A percentile compares a stretch with the other conserved stretches of the same genome.
phyloP scores from a whole-genome alignment of 2,329 filamentous ascomycete genomes.

The Chalaropsis ovoidea region DNA sequence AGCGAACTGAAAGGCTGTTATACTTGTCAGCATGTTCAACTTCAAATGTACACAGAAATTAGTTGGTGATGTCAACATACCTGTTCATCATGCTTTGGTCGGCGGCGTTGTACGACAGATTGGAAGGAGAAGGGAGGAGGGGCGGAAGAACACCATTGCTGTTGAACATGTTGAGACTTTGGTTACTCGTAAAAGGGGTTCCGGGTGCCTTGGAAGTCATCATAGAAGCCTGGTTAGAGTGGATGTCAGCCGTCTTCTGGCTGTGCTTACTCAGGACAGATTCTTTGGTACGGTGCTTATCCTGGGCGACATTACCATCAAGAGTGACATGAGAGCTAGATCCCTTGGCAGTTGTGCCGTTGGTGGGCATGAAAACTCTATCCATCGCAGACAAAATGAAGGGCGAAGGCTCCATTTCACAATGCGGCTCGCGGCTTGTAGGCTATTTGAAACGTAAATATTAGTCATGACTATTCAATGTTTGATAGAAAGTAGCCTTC shows the following conservation, averaged over 20 bases:
- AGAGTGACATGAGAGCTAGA: neutral
- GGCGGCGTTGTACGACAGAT: neutral
- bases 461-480: neutral
- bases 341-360: neutral
- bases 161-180: neutral
- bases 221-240: neutral
- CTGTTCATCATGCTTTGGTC: constrained; percentile 20
- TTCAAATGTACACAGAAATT: neutral
- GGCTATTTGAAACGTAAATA: neutral
- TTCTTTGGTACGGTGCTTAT: neutral
- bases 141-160: constrained; percentile 5
- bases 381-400: neutral
- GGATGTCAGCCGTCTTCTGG: neutral
- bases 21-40: neutral
- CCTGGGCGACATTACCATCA: neutral
- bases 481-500: neutral
- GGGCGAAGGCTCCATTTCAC: neutral
- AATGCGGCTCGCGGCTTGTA: neutral
- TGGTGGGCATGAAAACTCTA: too few relatives aligned
- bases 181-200: neutral
- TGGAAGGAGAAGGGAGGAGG: neutral
- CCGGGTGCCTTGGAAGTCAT: neutral
- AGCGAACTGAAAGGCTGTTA: neutral
- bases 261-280: constrained; percentile 1
- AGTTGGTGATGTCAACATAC: neutral